These are phyloP conservation scores for Fraxinus americana DNA, from an alignment of 257 asterid genomes.

Conservation along the genomic window DNA sequence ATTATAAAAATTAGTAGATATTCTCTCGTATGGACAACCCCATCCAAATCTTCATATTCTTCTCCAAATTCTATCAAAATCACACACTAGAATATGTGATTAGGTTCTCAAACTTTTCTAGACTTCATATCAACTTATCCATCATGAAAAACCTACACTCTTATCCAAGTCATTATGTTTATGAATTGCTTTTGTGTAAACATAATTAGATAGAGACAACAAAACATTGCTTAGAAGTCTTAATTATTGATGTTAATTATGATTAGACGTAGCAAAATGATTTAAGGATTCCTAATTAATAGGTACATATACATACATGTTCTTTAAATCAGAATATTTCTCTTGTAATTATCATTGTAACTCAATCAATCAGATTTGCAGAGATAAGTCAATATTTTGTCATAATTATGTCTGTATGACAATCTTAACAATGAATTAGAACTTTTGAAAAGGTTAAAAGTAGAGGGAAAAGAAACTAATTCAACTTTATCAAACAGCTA, in stretches of 20 bases:
- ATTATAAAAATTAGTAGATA: no score
- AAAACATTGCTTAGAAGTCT: not conserved
- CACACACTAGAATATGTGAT: no score
- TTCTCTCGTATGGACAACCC: no score
- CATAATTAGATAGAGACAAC: not conserved
- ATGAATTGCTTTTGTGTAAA: not conserved
- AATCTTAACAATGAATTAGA: not conserved
- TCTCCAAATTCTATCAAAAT: no score
- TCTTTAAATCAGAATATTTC: not conserved
- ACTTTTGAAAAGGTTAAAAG: not conserved
- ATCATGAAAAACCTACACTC: no score
- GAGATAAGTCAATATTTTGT: not conserved
- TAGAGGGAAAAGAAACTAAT: not conserved
- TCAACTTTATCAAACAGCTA: no score
- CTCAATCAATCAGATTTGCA: not conserved
- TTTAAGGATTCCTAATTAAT: no score
- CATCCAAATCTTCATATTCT: no score
- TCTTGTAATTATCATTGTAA: no score
- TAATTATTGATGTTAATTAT: not conserved
- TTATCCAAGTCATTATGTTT: not conserved
- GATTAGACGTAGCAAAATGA: not conserved
- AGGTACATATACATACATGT: not conserved
- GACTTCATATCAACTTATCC: no score
- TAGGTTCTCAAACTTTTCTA: no score
- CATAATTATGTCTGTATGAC: not conserved